Base-by-base conservation (phyloP, 495 filamentous ascomycete species). In the Lophium mytilinum region DNA sequence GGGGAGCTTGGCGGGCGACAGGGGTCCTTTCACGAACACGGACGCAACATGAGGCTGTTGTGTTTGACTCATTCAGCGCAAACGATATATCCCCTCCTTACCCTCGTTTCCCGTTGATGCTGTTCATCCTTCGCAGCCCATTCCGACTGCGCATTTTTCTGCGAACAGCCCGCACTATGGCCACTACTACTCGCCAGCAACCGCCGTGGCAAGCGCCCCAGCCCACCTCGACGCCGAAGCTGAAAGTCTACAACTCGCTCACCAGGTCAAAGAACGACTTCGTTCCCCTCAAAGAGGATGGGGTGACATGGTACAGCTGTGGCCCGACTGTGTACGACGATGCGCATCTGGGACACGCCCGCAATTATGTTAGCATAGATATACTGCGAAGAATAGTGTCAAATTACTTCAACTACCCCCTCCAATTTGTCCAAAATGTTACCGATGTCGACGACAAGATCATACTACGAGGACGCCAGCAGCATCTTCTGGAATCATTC, bases 381-480 rank as follows among this genome's bases (percentile, higher is more conserved):
- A 93, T 98, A 45, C 83, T 97, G 57, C 81, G 91, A 37, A 80
- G 93, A 64, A 89, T 96, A 61, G 73, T 97, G 72, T 71, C 76
- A 59, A 84, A 95, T 67, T 92, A 94, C 71, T 95, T 96, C 68
- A 81, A 82, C 43, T 95, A 84, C 69, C 76, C 90, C 35, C 83
- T 97, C 53, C 80, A 85, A 42, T 96, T 95, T 77, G 89, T 96
- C 46, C 92, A 94, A 86, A 98, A 98, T 71, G 88, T 95, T 62
- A 65, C 62, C 12, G 58, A 65, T 73, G 80, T 95, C 1, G 90
- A 95, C 68, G 89, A 95, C 73, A 97, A 87, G 83, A 94, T 95
- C 63, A 94, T 96, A 62, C 75, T 95, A 49, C 79, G 88, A 59
- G 90, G 81, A 0, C 78, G 90, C 60, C 82, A 92, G 70, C 82